Evolutionary conservation across 306 rosid genomes (phyloP), one percentile per base, ranked within the genome.

Genomic region (Rosa persica): DNA sequence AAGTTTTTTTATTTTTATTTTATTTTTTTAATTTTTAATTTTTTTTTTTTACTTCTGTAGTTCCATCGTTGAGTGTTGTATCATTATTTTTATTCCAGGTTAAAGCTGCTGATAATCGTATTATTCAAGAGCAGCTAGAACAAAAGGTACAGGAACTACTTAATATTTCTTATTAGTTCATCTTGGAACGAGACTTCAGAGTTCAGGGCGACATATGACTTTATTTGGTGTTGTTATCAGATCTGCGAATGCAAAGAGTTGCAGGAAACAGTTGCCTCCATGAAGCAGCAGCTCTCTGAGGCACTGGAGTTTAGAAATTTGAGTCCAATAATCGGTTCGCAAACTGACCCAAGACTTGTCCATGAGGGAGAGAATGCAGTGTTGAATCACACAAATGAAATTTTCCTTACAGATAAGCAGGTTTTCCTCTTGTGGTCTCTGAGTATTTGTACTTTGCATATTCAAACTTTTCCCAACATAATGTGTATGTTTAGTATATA

Each of bases 101-200:
- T 78, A 96, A 90, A 90, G 80, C 79, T 78, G 99, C 99, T 69
- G 99, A 96, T 84, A 96, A 96, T 72, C 97, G 94, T 65, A 80
- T 96, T 78, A 90, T 96, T 85, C 97, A 93, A 82, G 99, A 96
- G 80, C 98, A 96, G 84, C 96, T 96, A 80, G 85, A 77, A 80
- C 92, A 91, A 80, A 96, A 91, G 97, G 99, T 93, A 81, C 38
- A 39, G 60, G 73, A 73, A 69, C 72, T 72, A 70, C 78, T 70
- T 30, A 58, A 52, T 74, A 23, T 39, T 10, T 66, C 43, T 61
- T 60, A 17, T 74, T 25, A 6, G 67, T 44, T 75, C 51, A 64
- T 74, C 68, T 78, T 72, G 27, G 39, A 49, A 11, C 10, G 25
- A 17, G 69, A 12, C 11, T 67, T 79, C 36, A 75, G 17, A 52